Evolutionary conservation across 805 yeast genomes (phyloP).

Genomic region (Wickerhamiella lipophila): DNA sequence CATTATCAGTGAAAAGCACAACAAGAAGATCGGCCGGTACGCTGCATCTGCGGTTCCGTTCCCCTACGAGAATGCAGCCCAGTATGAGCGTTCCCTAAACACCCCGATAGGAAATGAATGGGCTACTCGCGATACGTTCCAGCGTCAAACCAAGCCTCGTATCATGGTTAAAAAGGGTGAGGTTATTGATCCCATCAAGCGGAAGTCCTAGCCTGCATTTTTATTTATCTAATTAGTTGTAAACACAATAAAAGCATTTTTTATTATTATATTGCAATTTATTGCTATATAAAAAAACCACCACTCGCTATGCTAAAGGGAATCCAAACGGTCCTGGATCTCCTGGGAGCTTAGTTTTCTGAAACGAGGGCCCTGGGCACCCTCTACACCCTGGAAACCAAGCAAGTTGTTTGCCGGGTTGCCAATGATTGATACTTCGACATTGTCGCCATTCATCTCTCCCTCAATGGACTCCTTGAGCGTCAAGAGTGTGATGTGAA

Average conservation of each 20-base stretch:
- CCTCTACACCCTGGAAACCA: constrained; percentile 73
- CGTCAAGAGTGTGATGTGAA: constrained; percentile 87
- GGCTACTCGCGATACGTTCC: constrained; percentile 80
- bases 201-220: neutral
- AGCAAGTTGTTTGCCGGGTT: constrained; percentile 66
- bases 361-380: constrained; percentile 78
- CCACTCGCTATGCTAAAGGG: constrained; percentile 50
- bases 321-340: constrained; percentile 88
- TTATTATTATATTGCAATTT: neutral
- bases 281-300: no score
- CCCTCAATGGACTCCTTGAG: constrained; percentile 96
- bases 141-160: constrained; percentile 77
- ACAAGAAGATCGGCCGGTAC: constrained; percentile 75
- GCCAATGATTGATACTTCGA: constrained; percentile 81
- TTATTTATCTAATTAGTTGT: neutral
- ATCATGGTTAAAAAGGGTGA: constrained; percentile 76
- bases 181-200: constrained; percentile 76
- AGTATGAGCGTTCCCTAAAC: constrained; percentile 83
- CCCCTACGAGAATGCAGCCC: constrained; percentile 87
- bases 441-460: constrained; percentile 91
- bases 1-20: constrained; percentile 75
- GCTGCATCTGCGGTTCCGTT: constrained; percentile 85
- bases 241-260: neutral
- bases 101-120: constrained; percentile 98
- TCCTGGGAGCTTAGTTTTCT: constrained; percentile 77